Percentiles rank a stretch among this genome's conserved stretches.
phyloP scores from a whole-genome alignment of 2,329 filamentous ascomycete species.

The Coniochaeta hoffmannii region DNA sequence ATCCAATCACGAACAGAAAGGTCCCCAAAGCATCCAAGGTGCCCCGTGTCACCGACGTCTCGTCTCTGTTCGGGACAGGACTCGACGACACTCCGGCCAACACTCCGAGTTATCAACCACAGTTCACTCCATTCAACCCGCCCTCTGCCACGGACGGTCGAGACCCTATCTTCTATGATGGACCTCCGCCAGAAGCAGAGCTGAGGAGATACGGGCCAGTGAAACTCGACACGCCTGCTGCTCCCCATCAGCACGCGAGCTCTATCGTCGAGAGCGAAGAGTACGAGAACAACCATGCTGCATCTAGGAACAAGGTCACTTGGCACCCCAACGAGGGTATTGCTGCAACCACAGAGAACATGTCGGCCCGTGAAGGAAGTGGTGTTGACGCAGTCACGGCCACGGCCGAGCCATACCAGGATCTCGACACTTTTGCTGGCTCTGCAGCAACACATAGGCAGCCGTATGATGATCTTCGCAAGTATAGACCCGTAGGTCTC shows the following conservation, averaged over 20 bases:
- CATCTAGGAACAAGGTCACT: slow-evolving; percentile 1
- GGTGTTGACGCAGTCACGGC: not conserved
- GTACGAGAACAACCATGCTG: slow-evolving; percentile 21
- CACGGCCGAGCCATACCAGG: slow-evolving; percentile 15
- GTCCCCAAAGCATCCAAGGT: slow-evolving; percentile 22
- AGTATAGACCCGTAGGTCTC: slow-evolving; percentile 22
- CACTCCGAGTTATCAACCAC: slow-evolving; percentile 26
- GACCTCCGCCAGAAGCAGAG: slow-evolving; percentile 25
- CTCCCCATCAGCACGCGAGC: not conserved
- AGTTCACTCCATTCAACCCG: slow-evolving; percentile 20
- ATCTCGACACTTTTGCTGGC: slow-evolving; percentile 24
- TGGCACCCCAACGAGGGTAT: slow-evolving; percentile 14
- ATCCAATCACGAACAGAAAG: slow-evolving; percentile 53
- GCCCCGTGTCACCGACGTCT: slow-evolving; percentile 8
- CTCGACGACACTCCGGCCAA: slow-evolving; percentile 14
- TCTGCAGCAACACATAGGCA: not conserved
- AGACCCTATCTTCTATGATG: slow-evolving; percentile 23
- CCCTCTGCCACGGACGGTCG: slow-evolving; percentile 10
- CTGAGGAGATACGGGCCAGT: slow-evolving; percentile 26
- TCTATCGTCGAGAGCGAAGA: slow-evolving; percentile 18
- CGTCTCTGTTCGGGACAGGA: slow-evolving; percentile 6
- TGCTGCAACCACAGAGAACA: not conserved
- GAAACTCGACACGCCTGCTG: slow-evolving; percentile 17
- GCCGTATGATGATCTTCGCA: slow-evolving; percentile 24
- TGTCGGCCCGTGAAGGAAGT: not conserved